Evolutionary conservation across 139 green algal species (phyloP), one percentile per base, ranked within the genome.

Genomic region (Trebouxia sp.): DNA sequence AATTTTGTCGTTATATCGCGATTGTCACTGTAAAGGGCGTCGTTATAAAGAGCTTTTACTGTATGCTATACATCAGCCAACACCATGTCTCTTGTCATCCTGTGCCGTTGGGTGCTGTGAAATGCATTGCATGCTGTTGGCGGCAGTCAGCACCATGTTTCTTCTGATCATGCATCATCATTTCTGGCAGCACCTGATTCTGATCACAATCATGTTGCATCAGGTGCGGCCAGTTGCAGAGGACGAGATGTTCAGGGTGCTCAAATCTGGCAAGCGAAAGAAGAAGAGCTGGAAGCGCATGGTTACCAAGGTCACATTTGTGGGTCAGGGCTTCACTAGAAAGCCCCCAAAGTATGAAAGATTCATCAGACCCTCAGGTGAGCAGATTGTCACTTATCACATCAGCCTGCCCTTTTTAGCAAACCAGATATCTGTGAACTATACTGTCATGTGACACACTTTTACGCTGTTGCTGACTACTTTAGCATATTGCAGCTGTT

Each of bases 321-420:
- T 99, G 53, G 96, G 97, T 3, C 89, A 90, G 26, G 89, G 88
- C 72, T 99, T 99, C 88, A 99, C 97, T 14, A 92, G 97, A 32
- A 99, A 99, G 89, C 96, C 97, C 17, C 97, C 97, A 65, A 99
- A 99, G 90, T 99, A 99, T 82, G 97, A 99, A 90, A 89, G 97
- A 53, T 99, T 99, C 89, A 99, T 99, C 88, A 87, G 96, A 12
- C 97, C 97, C 35, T 96, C 91, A 65, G 88, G 81, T 82, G 3
- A 42, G n/a, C 17, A n/a, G n/a, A n/a, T n/a, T n/a, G n/a, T n/a
- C n/a, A n/a, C n/a, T n/a, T 1, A 47, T 8, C 37, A 69, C 56
- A 69, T 14, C 56, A 32, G 30, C 24, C 17, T 15, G 3, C 47
- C 15, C 14, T 69, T 32, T 69, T 69, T 38, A 12, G 5, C 0